Conservation (phyloP, 257 asterid genomes). For the Lithospermum erythrorhizon region DNA sequence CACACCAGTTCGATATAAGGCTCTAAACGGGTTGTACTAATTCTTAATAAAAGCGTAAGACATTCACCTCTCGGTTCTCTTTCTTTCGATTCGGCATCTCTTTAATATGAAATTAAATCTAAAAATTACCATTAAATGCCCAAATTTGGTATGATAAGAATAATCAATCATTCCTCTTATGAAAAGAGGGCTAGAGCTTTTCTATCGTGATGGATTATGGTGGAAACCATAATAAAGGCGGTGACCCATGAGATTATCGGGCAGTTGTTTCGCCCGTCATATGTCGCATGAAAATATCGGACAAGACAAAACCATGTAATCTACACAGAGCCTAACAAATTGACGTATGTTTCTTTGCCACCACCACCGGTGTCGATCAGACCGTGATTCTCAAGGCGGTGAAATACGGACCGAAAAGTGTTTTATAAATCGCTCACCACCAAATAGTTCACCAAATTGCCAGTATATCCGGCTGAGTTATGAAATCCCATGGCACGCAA, state of each 20-base stretch:
- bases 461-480: conserved; percentile 79
- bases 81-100: no score
- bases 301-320: conserved; percentile 90
- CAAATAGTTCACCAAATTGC: conserved; percentile 96
- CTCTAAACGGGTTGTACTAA: no score
- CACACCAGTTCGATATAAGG: no score
- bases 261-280: conserved; percentile 99
- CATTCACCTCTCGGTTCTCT: no score
- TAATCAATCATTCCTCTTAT: no score
- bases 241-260: conserved; percentile 93
- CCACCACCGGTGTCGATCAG: conserved; percentile 47
- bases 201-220: conserved; percentile 76
- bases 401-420: conserved; percentile 75
- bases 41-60: no score
- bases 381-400: conserved; percentile 78
- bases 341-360: conserved; percentile 38
- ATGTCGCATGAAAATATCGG: conserved; percentile 94
- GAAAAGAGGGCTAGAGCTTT: conserved; percentile 77
- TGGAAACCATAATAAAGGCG: conserved; percentile 95
- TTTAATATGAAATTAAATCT: no score
- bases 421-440: conserved; percentile 85
- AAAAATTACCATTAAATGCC: no score
- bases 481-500: conserved; percentile 73
- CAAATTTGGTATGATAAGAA: no score
- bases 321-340: conserved; percentile 89